Evolutionary conservation across 148 eudicot genomes (phyloP).

Genomic region (Pharnaceum exiguum): DNA sequence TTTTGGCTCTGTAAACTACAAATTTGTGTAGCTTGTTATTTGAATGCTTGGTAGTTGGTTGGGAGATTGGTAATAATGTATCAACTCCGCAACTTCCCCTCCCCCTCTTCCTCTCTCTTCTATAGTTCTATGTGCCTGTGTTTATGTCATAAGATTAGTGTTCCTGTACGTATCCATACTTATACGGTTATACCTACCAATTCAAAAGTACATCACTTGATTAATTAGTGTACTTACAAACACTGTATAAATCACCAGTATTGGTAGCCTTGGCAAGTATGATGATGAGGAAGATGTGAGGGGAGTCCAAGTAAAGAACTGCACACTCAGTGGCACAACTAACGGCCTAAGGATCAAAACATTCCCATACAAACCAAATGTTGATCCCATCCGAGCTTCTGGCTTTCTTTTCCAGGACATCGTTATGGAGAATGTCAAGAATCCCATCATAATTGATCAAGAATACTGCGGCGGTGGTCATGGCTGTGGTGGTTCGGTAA

Average conservation of each 20-base stretch:
- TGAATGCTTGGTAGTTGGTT: too few relatives aligned
- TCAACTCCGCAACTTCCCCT: too few relatives aligned
- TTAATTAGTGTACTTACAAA: too few relatives aligned
- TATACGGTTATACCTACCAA: too few relatives aligned
- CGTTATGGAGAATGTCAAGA: conserved; percentile 24
- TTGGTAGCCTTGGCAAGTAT: conserved; percentile 78
- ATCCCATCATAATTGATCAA: conserved; percentile 39
- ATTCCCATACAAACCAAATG: conserved; percentile 23
- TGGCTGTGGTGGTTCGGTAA: conserved; percentile 24
- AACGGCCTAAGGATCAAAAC: conserved; percentile 43
- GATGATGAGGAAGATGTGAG: conserved; percentile 49
- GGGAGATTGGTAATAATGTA: too few relatives aligned
- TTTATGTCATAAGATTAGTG: too few relatives aligned
- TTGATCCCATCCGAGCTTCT: conserved; percentile 22
- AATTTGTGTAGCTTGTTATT: too few relatives aligned
- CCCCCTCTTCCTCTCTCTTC: too few relatives aligned
- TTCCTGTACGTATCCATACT: too few relatives aligned
- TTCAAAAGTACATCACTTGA: too few relatives aligned
- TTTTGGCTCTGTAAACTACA: too few relatives aligned
- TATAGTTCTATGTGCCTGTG: too few relatives aligned
- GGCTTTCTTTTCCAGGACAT: conserved; percentile 29
- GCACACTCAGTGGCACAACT: conserved; percentile 31
- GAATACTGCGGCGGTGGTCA: conserved; percentile 31
- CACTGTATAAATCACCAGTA: conserved; percentile 24
- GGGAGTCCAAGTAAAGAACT: conserved; percentile 55